These are phyloP conservation scores for Metarhizium humberi DNA, from an alignment of 2,329 filamentous ascomycete species.

Conservation along the genomic window DNA sequence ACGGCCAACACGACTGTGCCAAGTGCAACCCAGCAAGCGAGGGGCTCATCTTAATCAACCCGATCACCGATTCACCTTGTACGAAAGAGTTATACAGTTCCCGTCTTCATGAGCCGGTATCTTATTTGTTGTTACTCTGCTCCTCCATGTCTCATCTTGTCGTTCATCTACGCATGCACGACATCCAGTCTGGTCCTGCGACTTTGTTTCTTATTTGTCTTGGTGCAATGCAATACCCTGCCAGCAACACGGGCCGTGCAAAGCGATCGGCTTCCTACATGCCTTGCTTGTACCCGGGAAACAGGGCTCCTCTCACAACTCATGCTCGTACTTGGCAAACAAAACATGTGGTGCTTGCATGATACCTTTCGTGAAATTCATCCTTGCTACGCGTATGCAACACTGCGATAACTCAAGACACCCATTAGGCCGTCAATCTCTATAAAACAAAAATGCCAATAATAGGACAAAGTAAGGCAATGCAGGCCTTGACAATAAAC, in stretches of 20 bases:
- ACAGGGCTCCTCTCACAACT: background rate
- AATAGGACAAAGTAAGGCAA: background rate
- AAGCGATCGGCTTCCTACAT: background rate
- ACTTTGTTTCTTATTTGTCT: background rate
- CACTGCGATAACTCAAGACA: background rate
- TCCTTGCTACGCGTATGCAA: background rate
- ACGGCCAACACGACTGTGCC: background rate
- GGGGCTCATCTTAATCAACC: background rate
- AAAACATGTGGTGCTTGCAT: background rate
- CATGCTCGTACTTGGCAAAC: background rate
- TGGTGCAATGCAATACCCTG: background rate
- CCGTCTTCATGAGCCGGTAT: background rate
- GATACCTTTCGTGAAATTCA: background rate
- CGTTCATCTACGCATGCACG: background rate
- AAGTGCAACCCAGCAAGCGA: background rate
- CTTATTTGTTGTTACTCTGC: background rate
- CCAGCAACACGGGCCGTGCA: background rate
- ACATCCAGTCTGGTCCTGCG: background rate
- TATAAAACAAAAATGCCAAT: background rate
- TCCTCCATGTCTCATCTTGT: background rate
- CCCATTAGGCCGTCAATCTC: background rate
- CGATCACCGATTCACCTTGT: background rate
- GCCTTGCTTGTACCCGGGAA: background rate
- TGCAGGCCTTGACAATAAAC: background rate
- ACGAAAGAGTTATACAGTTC: background rate